Base-by-base conservation (phyloP, 352 stramenopile species). In the Phytopythium boreale region DNA sequence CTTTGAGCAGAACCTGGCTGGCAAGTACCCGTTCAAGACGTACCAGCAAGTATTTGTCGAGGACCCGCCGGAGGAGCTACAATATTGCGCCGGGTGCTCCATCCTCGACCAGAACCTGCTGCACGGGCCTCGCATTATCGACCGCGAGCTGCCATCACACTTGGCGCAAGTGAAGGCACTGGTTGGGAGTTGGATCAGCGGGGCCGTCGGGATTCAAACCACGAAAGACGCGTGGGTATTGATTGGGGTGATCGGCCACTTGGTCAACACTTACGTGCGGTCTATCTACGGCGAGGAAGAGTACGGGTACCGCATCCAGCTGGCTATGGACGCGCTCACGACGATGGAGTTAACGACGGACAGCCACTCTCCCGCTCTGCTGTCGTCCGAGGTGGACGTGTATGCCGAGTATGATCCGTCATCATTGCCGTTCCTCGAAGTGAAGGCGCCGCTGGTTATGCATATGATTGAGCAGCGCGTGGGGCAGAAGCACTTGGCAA, bases 11-110 rank as follows among this genome's bases (percentile, higher is more conserved):
- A 82, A 74, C 34, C 66, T 95, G 41, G 88, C 87, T 29, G 69
- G 75, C 20, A 75, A 75, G 64, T 95, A 93, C 56, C 87, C 87
- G 56, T 93, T 93, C 68, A 90, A 92, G 66, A 93, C 83, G 43
- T 95, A 95, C 63, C 79, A 92, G 72, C 87, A 95, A 56, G 83
- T 95, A 39, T 95, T 93, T 71, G 83, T 95, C 6, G 84, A 95
- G 58, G 87, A 95, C 53, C 78, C 87, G 2, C 83, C 87, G 0
- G 83, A 93, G 58, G 72, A 92, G 52, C 52, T 90, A 52, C 80
- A 92, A 51, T 85, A 80, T 52, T 87, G 86, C 63, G 84, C 82
- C 0, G 84, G 84, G 19, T 78, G 72, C 31, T 82, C 84, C 14
- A 80, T 93, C 41, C 46, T 95, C 24, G 84, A 95, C 60, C 87